Evolutionary conservation across 495 filamentous ascomycete species (phyloP).

Genomic region (Aspergillus cristatus): DNA sequence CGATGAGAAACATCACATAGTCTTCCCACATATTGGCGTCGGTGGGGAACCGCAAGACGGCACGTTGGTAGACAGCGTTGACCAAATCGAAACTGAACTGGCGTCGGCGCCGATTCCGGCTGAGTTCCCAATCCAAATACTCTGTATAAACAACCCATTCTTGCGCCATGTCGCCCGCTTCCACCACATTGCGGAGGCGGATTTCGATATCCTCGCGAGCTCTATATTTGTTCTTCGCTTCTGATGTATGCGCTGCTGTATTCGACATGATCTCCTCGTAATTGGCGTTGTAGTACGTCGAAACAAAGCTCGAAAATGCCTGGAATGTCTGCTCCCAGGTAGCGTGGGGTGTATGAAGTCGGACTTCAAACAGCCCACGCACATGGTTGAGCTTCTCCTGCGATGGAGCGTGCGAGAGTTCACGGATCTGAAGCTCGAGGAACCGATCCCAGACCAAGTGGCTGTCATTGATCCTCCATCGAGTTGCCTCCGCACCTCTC

Average conservation of each 20-base stretch:
- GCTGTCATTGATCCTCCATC: constrained; percentile 77
- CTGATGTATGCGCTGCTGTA: constrained; percentile 52
- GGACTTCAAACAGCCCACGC: constrained; percentile 57
- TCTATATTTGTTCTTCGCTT: constrained; percentile 59
- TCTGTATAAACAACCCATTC: constrained; percentile 54
- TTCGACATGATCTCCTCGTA: constrained; percentile 77
- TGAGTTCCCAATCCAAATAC: constrained; percentile 80
- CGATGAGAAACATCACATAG: constrained; percentile 62
- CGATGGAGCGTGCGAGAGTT: constrained; percentile 48
- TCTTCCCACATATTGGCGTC: constrained; percentile 72
- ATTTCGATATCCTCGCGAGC: constrained; percentile 65
- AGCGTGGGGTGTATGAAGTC: constrained; percentile 71
- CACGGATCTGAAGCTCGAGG: constrained; percentile 49
- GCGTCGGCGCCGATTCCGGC: constrained; percentile 43
- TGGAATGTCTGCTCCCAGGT: constrained; percentile 82
- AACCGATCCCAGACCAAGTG: constrained; percentile 83
- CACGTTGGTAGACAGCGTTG: constrained; percentile 70
- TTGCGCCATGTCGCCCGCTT: constrained; percentile 46
- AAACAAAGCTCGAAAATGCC: constrained; percentile 71
- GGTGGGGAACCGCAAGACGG: constrained; percentile 55
- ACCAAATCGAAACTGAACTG: constrained; percentile 52
- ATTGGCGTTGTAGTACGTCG: constrained; percentile 59
- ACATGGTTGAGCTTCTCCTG: constrained; percentile 55
- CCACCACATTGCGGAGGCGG: constrained; percentile 49
- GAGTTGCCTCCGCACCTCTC: constrained; percentile 65